Base-by-base conservation (phyloP, 768 basidiomycete species). In the Naganishia randhawae region DNA sequence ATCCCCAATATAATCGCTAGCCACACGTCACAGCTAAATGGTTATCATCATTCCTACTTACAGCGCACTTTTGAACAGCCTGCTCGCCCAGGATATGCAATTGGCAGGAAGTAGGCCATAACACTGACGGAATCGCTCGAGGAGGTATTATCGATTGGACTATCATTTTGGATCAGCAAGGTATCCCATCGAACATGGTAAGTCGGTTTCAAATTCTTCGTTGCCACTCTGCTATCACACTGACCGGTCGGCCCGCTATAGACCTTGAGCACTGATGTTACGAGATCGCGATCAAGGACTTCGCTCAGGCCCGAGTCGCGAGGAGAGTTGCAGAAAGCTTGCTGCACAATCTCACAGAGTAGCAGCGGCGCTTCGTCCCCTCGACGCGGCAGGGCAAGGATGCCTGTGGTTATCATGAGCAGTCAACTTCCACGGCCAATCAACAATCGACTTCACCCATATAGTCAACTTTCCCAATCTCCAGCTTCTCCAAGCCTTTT, bases 391-490 rank as follows among this genome's bases (percentile, higher is more conserved):
- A 61, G 57, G 37, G 22, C 57, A 61, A 39, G 57, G 39, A 41
- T 39, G 37, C 57, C 57, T 17, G 57, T 61, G 22, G 22, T 61
- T 25, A 41, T 61, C 57, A 61, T 61, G 35, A 61, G 57, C 57
- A 61, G 57, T 29, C 35, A 61, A 41, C 22, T 61, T 22, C 57
- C 57, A 22, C 57, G 57, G 29, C 57, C 27, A 8, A 25, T 25
- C 37, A 39, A 42, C 57, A 61, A 42, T n/a, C 57, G 57, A 25
- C 57, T 61, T 10, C 57, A 61, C n/a, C 57, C 57, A 0, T 61
- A 61, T 39, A 61, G 57, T 27, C 57, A 61, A 61, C 37, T 61
- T 39, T 61, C 57, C 13, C 57, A 61, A 25, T 61, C 57, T 41
- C 57, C 57, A 13, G 31, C 37, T 39, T 61, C 57, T 1, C 57